Percentiles rank a stretch among this genome's conserved stretches.
These are phyloP conservation scores for Lyophyllum shimeji DNA, from an alignment of 768 basidiomycete species.

Conservation along the genomic window DNA sequence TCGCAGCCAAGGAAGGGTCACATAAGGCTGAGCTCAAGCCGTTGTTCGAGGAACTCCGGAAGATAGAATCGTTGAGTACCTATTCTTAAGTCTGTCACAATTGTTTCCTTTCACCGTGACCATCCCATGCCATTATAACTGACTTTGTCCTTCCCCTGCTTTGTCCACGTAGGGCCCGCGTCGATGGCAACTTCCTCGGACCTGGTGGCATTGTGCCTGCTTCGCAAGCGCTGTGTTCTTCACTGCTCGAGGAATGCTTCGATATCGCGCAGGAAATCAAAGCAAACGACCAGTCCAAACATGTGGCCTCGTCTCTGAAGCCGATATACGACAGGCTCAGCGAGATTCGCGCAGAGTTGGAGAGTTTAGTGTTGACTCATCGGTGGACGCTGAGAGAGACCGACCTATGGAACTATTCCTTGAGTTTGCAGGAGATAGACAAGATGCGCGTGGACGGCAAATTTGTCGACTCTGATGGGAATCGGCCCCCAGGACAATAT, in stretches of 20 bases:
- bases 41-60: slow-evolving; percentile 87
- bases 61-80: slow-evolving; percentile 92
- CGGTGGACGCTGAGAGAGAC: slow-evolving; percentile 97
- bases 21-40: slow-evolving; percentile 88
- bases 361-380: slow-evolving; percentile 90
- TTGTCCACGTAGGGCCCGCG: slow-evolving; percentile 63
- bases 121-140: slow-evolving; percentile 14
- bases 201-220: slow-evolving; percentile 87
- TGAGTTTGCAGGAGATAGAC: slow-evolving; percentile 94
- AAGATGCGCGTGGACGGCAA: slow-evolving; percentile 97
- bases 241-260: slow-evolving; percentile 94
- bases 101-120: slow-evolving; percentile 21
- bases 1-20: slow-evolving; percentile 85
- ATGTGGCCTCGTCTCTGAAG: slow-evolving; percentile 82
- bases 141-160: slow-evolving; percentile 10
- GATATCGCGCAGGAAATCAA: slow-evolving; percentile 95
- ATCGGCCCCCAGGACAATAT: slow-evolving; percentile 91
- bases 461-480: slow-evolving; percentile 93
- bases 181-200: slow-evolving; percentile 94
- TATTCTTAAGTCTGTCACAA: slow-evolving; percentile 33
- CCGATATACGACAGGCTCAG: slow-evolving; percentile 91
- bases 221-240: slow-evolving; percentile 89
- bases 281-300: slow-evolving; percentile 86
- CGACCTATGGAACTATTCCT: slow-evolving; percentile 90
- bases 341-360: slow-evolving; percentile 84